Base-by-base conservation (phyloP, 2,329 filamentous ascomycete species). In the Dactylonectria estremocensis region DNA sequence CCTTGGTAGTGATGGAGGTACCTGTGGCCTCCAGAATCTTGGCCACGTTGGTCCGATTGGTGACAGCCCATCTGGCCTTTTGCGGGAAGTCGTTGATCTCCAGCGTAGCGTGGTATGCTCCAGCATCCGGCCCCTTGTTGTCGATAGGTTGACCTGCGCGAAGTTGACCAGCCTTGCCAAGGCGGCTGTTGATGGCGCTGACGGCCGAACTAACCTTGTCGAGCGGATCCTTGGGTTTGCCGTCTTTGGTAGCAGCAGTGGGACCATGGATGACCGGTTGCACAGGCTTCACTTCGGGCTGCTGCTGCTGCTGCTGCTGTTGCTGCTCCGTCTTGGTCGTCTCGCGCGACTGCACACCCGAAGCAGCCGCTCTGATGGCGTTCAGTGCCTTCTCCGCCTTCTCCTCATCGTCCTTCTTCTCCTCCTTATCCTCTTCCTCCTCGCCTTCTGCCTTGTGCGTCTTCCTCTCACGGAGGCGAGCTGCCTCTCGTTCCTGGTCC, bases 61-160 rank as follows among this genome's bases (percentile, higher is more conserved):
- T 99, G 83, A 99, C 96, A 11, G 95, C 95, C 96, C 96, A 99
- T 75, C 96, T 90, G 71, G 96, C 96, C 86, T 98, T 98, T 80
- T 99, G 96, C 37, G 96, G 96, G 82, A 98, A 98, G 82, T 99
- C 96, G 82, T 99, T 99, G 89, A 99, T 99, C 82, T 98, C 96
- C 69, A 99, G 87, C 4, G 95, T 98, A 16, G 96, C 95, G 80
- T 99, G 96, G 87, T 95, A 99, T 0, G 95, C 95, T 58, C 96
- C 96, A 3, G 96, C 96, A 80, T 99, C 96, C 1, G 96, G 96
- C 1, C 96, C 96, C 82, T 98, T 98, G 84, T 99, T 99, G 84
- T 99, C 96, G 78, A 98, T 97, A 8, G 96, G 95, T 69, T 97
- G 95, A 14, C 96, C 96, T 4, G 94, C 92, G 67, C 96, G 92